Percentiles rank a stretch among this genome's conserved stretches.
Evolutionary conservation across 805 yeast species (phyloP).

Genomic region (Hanseniaspora lindneri): DNA sequence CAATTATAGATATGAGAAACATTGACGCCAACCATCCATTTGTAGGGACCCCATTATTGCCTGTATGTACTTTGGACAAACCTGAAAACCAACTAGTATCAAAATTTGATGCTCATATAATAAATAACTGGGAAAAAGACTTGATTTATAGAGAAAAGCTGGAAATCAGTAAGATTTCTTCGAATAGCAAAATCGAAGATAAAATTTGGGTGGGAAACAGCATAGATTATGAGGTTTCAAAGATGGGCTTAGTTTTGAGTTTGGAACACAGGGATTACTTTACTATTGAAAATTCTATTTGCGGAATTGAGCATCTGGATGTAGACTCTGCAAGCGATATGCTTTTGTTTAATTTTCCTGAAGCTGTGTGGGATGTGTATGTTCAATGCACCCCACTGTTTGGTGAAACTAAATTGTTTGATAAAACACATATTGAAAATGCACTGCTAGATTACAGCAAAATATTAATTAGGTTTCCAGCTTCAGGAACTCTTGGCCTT

Average conservation of each 20-base stretch:
- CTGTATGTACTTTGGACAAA: conserved; percentile 18
- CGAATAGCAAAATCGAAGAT: conserved; percentile 48
- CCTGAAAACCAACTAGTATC: conserved; percentile 24
- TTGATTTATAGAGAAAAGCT: conserved; percentile 60
- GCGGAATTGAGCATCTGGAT: conserved; percentile 24
- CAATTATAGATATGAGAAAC: conserved; percentile 16
- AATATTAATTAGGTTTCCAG: conserved; percentile 47
- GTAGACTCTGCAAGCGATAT: conserved; percentile 20
- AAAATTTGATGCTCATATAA: conserved; percentile 32
- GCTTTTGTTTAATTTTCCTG: conserved; percentile 38
- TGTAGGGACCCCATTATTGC: conserved; percentile 24
- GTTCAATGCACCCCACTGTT: conserved; percentile 35
- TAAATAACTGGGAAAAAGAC: conserved; percentile 56
- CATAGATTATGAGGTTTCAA: conserved; percentile 48
- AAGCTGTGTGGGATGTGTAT: conserved; percentile 27
- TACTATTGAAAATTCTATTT: conserved; percentile 10
- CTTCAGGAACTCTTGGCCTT: conserved; percentile 70
- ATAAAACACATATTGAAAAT: conserved; percentile 33
- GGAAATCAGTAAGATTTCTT: conserved; percentile 75
- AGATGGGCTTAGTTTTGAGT: conserved; percentile 17
- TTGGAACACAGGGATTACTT: conserved; percentile 16
- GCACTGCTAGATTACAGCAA: background rate
- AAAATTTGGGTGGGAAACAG: conserved; percentile 76
- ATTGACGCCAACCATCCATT: conserved; percentile 17
- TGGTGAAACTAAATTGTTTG: conserved; percentile 38